Evolutionary conservation across 352 stramenopile genomes (phyloP), one percentile per base, ranked within the genome.

Genomic region (Phytophthora pistaciae): DNA sequence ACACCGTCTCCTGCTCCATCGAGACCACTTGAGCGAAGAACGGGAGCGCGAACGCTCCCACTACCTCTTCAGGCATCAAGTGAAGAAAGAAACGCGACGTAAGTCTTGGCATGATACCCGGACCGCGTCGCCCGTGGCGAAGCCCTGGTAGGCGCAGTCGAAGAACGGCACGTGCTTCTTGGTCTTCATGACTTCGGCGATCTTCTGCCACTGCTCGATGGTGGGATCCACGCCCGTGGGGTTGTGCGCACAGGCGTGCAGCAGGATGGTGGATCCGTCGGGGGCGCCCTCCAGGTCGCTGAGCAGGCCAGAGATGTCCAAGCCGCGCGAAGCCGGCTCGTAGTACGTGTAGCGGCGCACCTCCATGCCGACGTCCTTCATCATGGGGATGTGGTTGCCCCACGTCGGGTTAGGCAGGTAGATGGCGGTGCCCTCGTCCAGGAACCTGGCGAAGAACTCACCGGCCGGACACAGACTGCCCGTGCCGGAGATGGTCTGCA

Each of bases 201-300:
- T 98, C 83, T 99, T 77, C 71, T 95, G 88, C 98, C 98, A 99
- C 91, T 99, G 97, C 48, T 99, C 96, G 33, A 96, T 79, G 8
- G 95, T 98, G 40, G 98, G 98, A 87, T 99, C 98, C 57, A 99
- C 98, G 63, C 92, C 98, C 33, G 98, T 99, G 33, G 98, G 98
- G 85, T 99, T 99, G 92, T 99, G 98, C 20, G 98, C 98, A 74
- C 98, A 99, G 23, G 97, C 97, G 88, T 99, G 98, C 49, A 99
- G 83, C 64, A 99, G 81, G 78, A 99, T 98, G 66, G 99, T 77
- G 25, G 96, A 99, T 59, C 91, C 94, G 50, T 98, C 88, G 33
- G 96, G 91, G 0, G 98, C 97, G 23, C 92, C 94, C 50, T 96
- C 79, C 18, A 99, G 88, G 84, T 99, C 98, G 54, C 96, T 88